Conservation (phyloP, 257 asterid species). For the Primulina eburnea region DNA sequence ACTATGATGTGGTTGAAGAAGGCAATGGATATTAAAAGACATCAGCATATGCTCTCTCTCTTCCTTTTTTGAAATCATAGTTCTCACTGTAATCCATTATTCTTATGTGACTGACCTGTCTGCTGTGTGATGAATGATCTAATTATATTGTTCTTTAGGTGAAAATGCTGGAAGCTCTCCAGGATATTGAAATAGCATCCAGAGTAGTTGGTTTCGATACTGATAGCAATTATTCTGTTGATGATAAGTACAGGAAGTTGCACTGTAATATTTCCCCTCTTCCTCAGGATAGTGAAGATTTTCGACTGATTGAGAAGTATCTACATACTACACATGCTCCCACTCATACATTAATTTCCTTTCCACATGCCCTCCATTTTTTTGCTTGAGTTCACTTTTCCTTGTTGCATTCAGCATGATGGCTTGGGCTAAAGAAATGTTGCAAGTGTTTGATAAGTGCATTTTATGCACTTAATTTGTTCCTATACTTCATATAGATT, state of each 20-base stretch:
- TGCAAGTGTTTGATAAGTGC: too few relatives aligned
- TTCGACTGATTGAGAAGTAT: conserved; percentile 71
- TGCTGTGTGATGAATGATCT: conserved; percentile 5
- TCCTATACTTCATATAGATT: too few relatives aligned
- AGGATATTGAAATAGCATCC: conserved; percentile 97
- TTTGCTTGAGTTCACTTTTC: not conserved
- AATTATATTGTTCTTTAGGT: conserved; percentile 47
- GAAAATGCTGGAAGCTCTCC: conserved; percentile 99
- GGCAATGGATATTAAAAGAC: not conserved
- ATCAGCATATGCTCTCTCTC: not conserved
- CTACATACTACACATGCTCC: conserved; percentile 90
- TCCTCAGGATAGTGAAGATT: conserved; percentile 79
- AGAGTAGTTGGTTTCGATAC: conserved; percentile 77
- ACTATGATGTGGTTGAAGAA: not conserved
- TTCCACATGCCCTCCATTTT: conserved; percentile 13
- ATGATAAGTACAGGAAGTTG: conserved; percentile 77
- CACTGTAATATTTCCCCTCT: conserved; percentile 73
- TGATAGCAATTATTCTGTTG: conserved; percentile 64
- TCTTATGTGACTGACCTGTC: not conserved
- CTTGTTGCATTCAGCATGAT: not conserved
- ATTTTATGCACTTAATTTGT: too few relatives aligned
- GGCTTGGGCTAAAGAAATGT: not conserved
- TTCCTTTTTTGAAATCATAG: not conserved
- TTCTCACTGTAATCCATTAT: conserved; percentile 1
- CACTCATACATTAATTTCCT: conserved; percentile 72